phyloP scores from a whole-genome alignment of 352 stramenopile species.

The Phytophthora palmivora region DNA sequence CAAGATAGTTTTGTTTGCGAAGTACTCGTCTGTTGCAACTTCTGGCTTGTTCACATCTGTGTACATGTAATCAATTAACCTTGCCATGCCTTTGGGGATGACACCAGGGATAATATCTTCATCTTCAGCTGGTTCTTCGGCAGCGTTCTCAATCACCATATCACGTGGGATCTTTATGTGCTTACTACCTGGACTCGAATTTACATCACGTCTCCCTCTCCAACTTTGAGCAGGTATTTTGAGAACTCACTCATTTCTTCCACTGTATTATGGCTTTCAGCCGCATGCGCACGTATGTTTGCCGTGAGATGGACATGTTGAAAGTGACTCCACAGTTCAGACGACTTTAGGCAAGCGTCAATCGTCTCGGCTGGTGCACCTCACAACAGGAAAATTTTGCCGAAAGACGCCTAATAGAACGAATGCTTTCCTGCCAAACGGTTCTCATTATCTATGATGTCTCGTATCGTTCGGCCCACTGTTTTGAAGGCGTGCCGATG shows the following conservation, averaged over 20 bases:
- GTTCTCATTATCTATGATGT: neutral
- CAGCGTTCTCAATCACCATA: neutral
- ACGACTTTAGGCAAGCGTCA: neutral
- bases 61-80: conserved; percentile 6
- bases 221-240: neutral
- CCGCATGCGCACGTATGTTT: neutral
- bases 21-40: neutral
- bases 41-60: conserved; percentile 3
- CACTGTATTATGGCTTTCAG: too few relatives aligned
- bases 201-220: neutral
- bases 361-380: neutral
- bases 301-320: neutral
- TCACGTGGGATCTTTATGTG: neutral
- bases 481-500: neutral
- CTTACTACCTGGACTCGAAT: neutral
- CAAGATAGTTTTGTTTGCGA: neutral
- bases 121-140: neutral
- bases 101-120: neutral
- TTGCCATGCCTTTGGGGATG: neutral
- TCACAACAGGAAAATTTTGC: neutral
- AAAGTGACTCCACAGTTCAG: neutral
- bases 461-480: neutral
- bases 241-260: neutral
- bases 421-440: neutral
- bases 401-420: neutral